phyloP scores from a whole-genome alignment of 805 yeast genomes.

The Citeromyces nyonsensis region DNA sequence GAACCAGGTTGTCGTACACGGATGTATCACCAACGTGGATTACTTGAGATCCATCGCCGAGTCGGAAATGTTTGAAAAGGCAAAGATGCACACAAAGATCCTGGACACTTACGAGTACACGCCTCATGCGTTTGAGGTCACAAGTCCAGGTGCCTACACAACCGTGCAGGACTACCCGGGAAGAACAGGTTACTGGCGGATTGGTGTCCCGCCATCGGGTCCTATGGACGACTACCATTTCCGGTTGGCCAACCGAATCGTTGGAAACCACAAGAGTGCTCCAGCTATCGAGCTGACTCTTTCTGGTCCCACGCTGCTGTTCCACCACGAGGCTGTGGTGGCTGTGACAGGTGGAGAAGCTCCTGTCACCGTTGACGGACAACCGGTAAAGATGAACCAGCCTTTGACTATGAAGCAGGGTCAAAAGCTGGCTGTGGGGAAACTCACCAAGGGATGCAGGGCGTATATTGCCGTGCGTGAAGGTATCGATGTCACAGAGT shows the following conservation, averaged over 20 bases:
- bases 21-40: constrained; percentile 83
- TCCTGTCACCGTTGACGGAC: constrained; percentile 51
- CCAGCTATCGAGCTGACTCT: constrained; percentile 88
- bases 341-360: constrained; percentile 82
- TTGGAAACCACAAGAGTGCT: constrained; percentile 69
- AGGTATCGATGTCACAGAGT: constrained; percentile 88
- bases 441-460: constrained; percentile 72
- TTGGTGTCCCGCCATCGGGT: constrained; percentile 97
- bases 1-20: constrained; percentile 74
- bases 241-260: constrained; percentile 78
- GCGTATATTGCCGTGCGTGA: constrained; percentile 82
- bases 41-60: constrained; percentile 76
- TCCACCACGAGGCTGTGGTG: constrained; percentile 68
- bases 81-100: constrained; percentile 76
- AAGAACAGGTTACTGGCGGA: constrained; percentile 71
- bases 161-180: constrained; percentile 95
- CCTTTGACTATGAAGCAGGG: constrained; percentile 65
- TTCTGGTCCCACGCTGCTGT: constrained; percentile 71
- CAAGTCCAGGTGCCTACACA: constrained; percentile 87
- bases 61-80: constrained; percentile 72
- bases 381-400: constrained; percentile 42
- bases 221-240: constrained; percentile 94
- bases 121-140: constrained; percentile 75
- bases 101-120: constrained; percentile 68
- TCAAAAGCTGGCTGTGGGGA: constrained; percentile 68